Evolutionary conservation across 148 eudicot species (phyloP), one percentile per base, ranked within the genome.

Genomic region (Dianthus caryophyllus): DNA sequence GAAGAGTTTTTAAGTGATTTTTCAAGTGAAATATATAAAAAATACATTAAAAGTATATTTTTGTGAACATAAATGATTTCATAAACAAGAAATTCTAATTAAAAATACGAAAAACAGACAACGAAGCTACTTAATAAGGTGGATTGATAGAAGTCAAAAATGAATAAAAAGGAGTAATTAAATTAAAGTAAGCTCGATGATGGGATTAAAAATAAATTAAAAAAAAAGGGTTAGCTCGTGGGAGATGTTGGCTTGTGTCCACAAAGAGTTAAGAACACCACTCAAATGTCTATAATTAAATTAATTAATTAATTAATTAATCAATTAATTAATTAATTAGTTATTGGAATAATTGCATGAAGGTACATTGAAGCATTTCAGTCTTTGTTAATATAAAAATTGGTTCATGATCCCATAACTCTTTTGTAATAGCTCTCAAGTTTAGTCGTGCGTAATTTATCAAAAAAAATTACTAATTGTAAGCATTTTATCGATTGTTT

Each of bases 171-270:
- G n/a, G 12, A 54, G 15, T 17, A 54, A 25, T 24, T 33, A 2
- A 33, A 33, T 33, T 33, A 6, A 54, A 10, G 2, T 12, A 25
- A 54, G 58, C 31, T 24, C 8, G 15, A 54, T 54, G 58, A 54
- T 54, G 24, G 58, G 25, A 54, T 3, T n/a, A 24, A 54, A 54
- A 1, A 11, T 12, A 11, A 24, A 33, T 33, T 2, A 9, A 54
- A 24, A 24, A 54, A 1, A 54, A 0, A 9, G 56, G 13, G n/a
- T 54, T 10, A 54, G 58, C 58, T 54, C 58, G 30, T 54, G 58
- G 58, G 58, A 54, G 58, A 31, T 54, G 15, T 54, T 54, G 58
- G 24, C 58, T 25, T 54, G 58, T 54, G 58, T n/a, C 29, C 58
- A 54, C 44, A 24, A 54, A 54, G 58, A 54, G 58, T 54, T 54